These are phyloP conservation scores for Solanum lycopersicoides DNA, from an alignment of 257 asterid species.

Conservation along the genomic window DNA sequence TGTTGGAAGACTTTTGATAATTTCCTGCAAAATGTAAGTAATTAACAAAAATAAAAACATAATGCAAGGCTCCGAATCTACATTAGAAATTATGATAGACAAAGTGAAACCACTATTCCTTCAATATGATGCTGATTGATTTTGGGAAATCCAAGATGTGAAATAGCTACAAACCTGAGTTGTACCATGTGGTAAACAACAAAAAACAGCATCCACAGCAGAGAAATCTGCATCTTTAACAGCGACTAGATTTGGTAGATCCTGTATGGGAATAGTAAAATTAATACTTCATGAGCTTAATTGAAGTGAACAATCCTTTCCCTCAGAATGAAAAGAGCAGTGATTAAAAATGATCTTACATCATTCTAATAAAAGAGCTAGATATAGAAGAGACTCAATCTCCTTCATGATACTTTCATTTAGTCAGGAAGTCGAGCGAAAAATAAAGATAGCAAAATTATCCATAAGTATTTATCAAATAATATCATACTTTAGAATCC, in stretches of 20 bases:
- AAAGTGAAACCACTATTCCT: background rate
- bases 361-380: background rate
- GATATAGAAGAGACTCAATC: background rate
- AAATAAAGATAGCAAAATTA: background rate
- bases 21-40: constrained; percentile 47
- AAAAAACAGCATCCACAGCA: constrained; percentile 80
- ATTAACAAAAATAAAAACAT: background rate
- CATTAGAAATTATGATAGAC: background rate
- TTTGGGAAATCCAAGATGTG: background rate
- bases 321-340: background rate
- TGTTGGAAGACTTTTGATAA: constrained; percentile 68
- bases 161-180: constrained; percentile 52
- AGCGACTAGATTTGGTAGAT: constrained; percentile 77
- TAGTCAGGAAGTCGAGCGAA: background rate
- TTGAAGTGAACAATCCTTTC: background rate
- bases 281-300: background rate
- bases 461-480: background rate
- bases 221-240: constrained; percentile 86
- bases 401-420: background rate
- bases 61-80: background rate
- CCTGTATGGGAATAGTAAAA: constrained; percentile 19
- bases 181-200: constrained; percentile 98
- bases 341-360: background rate
- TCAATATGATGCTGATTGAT: background rate
- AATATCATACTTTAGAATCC: background rate